Evolutionary conservation across 129 eudicot species (phyloP).

Genomic region (Centrapalus pauciflorus): DNA sequence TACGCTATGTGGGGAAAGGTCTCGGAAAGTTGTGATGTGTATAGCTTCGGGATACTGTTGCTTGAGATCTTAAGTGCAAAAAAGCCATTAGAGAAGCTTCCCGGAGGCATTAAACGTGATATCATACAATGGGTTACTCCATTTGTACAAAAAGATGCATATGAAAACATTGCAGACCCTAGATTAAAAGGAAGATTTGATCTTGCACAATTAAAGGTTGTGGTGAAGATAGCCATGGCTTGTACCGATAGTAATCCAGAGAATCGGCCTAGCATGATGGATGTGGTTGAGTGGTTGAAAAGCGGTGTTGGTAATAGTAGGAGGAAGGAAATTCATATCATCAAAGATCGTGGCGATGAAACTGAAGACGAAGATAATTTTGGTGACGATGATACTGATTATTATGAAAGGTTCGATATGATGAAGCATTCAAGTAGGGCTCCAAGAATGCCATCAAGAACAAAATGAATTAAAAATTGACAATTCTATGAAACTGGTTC

Average conservation of each 20-base stretch:
- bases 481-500: not conserved
- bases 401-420: constrained; percentile 45
- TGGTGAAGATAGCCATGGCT: constrained; percentile 48
- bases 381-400: constrained; percentile 37
- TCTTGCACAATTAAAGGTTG: constrained; percentile 33
- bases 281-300: constrained; percentile 60
- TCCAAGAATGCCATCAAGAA: constrained; percentile 32
- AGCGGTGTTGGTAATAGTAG: constrained; percentile 39
- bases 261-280: constrained; percentile 72
- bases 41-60: constrained; percentile 68
- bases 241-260: constrained; percentile 59
- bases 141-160: constrained; percentile 45
- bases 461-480: constrained; percentile 1
- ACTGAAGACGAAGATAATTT: constrained; percentile 35
- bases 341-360: constrained; percentile 33
- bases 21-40: constrained; percentile 78
- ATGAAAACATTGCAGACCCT: constrained; percentile 61
- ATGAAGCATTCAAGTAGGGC: constrained; percentile 19
- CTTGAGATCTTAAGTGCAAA: constrained; percentile 62
- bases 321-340: constrained; percentile 32
- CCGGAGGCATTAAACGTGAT: constrained; percentile 68
- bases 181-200: constrained; percentile 62
- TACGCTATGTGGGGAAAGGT: constrained; percentile 93
- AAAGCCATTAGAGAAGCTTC: constrained; percentile 68
- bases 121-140: constrained; percentile 78